Conservation (phyloP, 2,329 filamentous ascomycete species). For the Sarocladiaceae sp. region DNA sequence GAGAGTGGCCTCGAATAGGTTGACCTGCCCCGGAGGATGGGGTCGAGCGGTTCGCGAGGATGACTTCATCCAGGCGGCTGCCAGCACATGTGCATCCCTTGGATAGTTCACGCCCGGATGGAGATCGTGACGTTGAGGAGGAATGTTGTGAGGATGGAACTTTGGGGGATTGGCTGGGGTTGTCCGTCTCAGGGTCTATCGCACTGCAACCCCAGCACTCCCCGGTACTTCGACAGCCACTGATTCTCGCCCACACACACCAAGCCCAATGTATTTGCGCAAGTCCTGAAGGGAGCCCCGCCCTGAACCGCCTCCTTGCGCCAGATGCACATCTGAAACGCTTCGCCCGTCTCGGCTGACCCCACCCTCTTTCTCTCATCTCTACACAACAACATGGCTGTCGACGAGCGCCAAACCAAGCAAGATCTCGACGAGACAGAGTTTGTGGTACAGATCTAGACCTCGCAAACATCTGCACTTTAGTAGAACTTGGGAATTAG, state of each 20-base stretch:
- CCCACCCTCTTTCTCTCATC: neutral
- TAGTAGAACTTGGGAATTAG: no score
- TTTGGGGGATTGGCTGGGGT: constrained; percentile 1
- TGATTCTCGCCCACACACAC: neutral
- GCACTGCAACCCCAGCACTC: neutral
- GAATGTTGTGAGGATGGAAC: neutral
- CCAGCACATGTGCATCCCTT: neutral
- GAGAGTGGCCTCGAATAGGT: neutral
- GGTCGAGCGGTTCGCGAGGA: neutral
- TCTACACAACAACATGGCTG: no score
- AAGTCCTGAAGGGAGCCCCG: no score
- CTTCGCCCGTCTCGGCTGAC: constrained; percentile 4
- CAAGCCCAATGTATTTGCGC: neutral
- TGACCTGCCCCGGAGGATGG: neutral
- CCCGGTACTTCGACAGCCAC: neutral
- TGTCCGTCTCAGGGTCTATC: neutral
- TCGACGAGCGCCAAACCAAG: neutral
- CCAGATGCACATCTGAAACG: constrained; percentile 9
- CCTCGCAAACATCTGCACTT: neutral
- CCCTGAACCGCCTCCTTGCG: constrained; percentile 5
- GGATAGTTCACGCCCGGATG: neutral
- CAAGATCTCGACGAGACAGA: neutral
- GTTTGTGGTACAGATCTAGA: neutral
- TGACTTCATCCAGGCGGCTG: neutral
- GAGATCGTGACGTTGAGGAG: neutral